Conservation (phyloP, 345 rosid species). For the Populus pruinosa region DNA sequence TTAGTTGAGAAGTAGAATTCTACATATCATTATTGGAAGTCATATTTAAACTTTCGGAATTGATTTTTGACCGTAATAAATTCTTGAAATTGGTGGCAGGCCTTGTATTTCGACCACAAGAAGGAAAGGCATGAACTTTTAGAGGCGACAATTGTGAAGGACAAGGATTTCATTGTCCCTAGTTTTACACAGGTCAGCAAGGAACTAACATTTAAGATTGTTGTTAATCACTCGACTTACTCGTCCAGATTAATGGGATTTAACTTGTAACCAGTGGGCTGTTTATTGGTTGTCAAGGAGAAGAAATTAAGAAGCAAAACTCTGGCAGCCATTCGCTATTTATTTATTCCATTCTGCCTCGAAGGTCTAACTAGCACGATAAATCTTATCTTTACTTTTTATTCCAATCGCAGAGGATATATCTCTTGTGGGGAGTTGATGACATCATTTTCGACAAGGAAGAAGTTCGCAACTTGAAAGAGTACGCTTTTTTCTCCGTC, state of each 20-base stretch:
- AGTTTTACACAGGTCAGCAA: neutral
- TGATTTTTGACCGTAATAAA: too few species aligned
- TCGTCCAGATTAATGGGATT: too few species aligned
- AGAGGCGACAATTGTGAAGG: neutral
- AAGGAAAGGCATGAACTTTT: conserved; percentile 6
- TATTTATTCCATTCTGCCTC: too few species aligned
- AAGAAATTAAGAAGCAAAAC: too few species aligned
- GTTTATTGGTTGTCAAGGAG: too few species aligned
- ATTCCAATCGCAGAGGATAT: conserved; percentile 20
- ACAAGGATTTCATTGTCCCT: neutral
- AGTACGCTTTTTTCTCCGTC: neutral
- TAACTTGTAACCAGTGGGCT: neutral
- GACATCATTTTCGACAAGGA: conserved; percentile 25
- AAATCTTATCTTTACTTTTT: too few species aligned
- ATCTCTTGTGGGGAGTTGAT: conserved; percentile 28
- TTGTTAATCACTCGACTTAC: neutral
- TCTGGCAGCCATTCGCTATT: too few species aligned
- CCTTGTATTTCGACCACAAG: neutral
- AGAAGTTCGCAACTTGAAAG: conserved; percentile 6
- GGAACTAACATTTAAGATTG: neutral
- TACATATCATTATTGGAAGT: too few species aligned
- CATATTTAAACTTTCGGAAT: too few species aligned
- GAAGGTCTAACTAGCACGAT: neutral
- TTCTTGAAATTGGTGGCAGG: neutral
- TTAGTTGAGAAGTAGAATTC: too few species aligned